Evolutionary conservation across 2,329 filamentous ascomycete genomes (phyloP).

Genomic region (Pseudogymnoascus sp.): DNA sequence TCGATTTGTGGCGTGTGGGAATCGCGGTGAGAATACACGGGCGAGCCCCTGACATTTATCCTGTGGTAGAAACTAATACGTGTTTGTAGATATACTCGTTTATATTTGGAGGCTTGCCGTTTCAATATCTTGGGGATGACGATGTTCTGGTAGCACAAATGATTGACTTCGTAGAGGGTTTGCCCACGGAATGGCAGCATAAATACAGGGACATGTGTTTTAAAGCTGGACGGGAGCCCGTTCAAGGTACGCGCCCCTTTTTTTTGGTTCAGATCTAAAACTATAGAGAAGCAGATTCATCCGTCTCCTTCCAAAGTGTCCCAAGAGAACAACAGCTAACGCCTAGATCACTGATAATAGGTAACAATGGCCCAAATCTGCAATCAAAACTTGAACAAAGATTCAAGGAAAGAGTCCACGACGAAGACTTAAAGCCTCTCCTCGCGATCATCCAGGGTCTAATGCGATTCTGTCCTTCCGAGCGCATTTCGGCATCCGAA

Average conservation of each 20-base stretch:
- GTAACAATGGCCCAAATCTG: background rate
- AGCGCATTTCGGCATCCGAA: slow-evolving; percentile 3
- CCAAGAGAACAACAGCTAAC: background rate
- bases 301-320: background rate
- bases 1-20: slow-evolving; percentile 24
- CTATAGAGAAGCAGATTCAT: background rate
- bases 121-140: slow-evolving; percentile 2
- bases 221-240: background rate
- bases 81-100: slow-evolving; percentile 16
- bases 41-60: background rate
- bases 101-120: slow-evolving; percentile 12
- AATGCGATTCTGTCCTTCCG: background rate
- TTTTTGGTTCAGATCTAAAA: background rate
- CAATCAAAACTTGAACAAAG: slow-evolving; percentile 12
- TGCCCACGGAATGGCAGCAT: slow-evolving; percentile 17
- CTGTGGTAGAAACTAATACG: background rate
- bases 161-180: slow-evolving; percentile 15
- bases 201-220: slow-evolving; percentile 10
- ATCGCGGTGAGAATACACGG: background rate
- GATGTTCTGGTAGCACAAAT: slow-evolving; percentile 13
- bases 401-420: background rate
- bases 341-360: background rate
- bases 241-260: background rate
- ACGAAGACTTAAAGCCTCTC: background rate
- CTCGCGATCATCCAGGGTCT: background rate